Base-by-base conservation (phyloP, 352 stramenopile genomes). In the Phytophthora agathidicida region DNA sequence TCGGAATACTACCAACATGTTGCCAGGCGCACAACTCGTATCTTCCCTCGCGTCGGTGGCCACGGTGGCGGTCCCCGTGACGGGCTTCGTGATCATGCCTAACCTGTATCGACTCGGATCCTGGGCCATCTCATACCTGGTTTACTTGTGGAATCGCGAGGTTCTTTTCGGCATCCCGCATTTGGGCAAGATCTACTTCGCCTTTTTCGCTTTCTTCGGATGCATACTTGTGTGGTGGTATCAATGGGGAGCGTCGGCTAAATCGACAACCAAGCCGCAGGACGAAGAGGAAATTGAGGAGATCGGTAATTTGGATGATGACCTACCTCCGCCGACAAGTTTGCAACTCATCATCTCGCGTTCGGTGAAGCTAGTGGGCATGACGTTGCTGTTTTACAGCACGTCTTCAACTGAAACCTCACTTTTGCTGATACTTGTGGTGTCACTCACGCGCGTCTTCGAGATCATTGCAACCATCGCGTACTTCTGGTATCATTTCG, bases 401-500 rank as follows among this genome's bases (percentile, higher is more conserved):
- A 94, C 83, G 17, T 94, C 85, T 19, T 93, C 83, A 11, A 91
- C 78, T 14, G 77, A 90, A 62, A 62, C 80, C 13, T 94, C 85
- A 26, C 65, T 90, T 28, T 17, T 94, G 16, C 49, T 93, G 28
- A 73, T 94, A n/a, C 45, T 89, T 32, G 38, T 93, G 1, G 81
- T 87, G 28, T 79, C 83, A 14, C 62, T 92, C 32, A 89, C 75
- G 51, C 78, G 81, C 11, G 43, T 91, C 7, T 90, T 94, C 43
- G 70, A 93, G 60, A 84, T 88, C 45, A 67, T 94, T 41, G 77
- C 62, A 48, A 84, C 70, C 9, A 74, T 79, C 6, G 63, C 77
- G 30, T 94, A 89, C 73, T 94, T 87, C 42, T 94, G 85, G 85
- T 94, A 93, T 52, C 80, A 91, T 48, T 92, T 85, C 16, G 85